phyloP scores from a whole-genome alignment of 2,329 filamentous ascomycete genomes.

The Paradendryphiella salina region DNA sequence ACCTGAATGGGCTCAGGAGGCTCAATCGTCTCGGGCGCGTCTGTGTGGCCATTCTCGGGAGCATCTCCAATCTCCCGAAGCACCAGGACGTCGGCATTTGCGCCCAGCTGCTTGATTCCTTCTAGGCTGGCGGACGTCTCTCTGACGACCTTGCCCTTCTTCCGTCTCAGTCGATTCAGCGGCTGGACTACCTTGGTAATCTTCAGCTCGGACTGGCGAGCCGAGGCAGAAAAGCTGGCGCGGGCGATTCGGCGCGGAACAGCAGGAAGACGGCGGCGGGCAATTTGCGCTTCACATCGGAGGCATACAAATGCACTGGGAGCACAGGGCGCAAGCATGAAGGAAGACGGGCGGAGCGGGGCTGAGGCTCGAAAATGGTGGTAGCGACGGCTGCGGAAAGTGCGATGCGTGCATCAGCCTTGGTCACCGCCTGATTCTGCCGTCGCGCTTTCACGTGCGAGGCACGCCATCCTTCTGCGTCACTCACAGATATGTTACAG shows the following conservation, averaged over 20 bases:
- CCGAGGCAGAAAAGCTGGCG: conserved; percentile 36
- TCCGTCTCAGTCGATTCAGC: conserved; percentile 26
- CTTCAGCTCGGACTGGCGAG: conserved; percentile 17
- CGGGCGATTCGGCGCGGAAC: conserved; percentile 20
- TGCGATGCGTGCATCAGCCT: conserved; percentile 25
- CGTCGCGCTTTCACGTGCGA: conserved; percentile 42
- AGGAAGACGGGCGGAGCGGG: conserved; percentile 13
- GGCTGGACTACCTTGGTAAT: conserved; percentile 20
- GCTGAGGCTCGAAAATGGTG: conserved; percentile 1
- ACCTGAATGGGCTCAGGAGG: conserved; percentile 14
- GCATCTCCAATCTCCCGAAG: conserved; percentile 32
- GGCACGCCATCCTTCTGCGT: conserved; percentile 19
- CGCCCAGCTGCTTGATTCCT: conserved; percentile 40
- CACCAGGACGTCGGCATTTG: conserved; percentile 44
- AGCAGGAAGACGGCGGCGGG: conserved; percentile 24
- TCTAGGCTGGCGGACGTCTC: conserved; percentile 36
- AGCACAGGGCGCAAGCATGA: conserved; percentile 45
- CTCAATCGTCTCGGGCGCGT: conserved; percentile 10
- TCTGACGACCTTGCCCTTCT: conserved; percentile 31
- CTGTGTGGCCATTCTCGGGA: not conserved
- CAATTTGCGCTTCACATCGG: conserved; percentile 43
- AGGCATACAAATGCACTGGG: conserved; percentile 47
- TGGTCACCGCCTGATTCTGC: conserved; percentile 42
- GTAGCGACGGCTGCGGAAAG: conserved; percentile 8
- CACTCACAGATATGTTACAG: no score